Conservation (phyloP, 768 basidiomycete species). For the Termitomyces sp. region DNA sequence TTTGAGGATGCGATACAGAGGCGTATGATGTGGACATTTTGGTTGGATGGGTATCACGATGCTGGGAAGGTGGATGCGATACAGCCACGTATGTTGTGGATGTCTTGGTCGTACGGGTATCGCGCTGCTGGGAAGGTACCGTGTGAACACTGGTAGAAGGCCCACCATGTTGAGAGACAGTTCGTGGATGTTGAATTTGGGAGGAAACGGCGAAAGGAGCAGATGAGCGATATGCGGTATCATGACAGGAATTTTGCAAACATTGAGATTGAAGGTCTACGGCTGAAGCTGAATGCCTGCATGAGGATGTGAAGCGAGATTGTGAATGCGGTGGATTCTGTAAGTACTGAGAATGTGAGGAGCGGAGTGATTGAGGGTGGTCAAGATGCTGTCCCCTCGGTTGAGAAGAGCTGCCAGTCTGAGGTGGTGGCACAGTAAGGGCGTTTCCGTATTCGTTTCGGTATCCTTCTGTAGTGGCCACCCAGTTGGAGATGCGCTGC, state of each 20-base stretch:
- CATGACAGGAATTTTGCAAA: neutral
- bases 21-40: neutral
- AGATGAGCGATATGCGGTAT: neutral
- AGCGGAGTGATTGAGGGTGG: neutral
- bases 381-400: neutral
- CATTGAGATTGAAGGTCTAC: neutral
- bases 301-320: neutral
- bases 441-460: slow-evolving; percentile 12
- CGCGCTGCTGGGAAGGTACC: neutral
- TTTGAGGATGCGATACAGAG: neutral
- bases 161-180: neutral
- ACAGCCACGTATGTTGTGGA: neutral
- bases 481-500: slow-evolving; percentile 36
- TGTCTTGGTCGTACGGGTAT: neutral
- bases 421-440: slow-evolving; percentile 1
- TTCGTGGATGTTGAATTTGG: neutral
- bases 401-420: neutral
- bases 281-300: neutral
- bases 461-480: slow-evolving; percentile 25
- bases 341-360: slow-evolving; percentile 6
- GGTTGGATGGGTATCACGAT: neutral
- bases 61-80: neutral
- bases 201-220: neutral
- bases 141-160: neutral
- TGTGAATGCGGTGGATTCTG: neutral